phyloP scores from a whole-genome alignment of 148 eudicot species.

The Rhododendron henanense region DNA sequence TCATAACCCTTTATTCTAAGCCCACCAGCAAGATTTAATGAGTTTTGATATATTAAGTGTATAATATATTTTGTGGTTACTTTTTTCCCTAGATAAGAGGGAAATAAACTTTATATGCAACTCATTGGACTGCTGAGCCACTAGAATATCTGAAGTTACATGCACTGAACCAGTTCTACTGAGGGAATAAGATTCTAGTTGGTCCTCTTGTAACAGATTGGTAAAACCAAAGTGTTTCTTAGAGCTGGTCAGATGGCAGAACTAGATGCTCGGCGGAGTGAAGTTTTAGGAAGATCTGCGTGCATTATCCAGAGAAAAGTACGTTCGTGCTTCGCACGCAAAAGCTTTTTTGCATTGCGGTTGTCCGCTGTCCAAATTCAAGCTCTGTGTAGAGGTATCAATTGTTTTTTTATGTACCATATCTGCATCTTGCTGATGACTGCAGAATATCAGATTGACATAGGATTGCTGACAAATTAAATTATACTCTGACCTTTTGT shows the following conservation, averaged over 20 bases:
- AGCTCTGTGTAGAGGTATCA: slow-evolving; percentile 70
- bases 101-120: slow-evolving; percentile 3
- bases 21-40: neutral
- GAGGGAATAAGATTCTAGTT: neutral
- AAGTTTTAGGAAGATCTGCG: slow-evolving; percentile 82
- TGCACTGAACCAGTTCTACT: neutral
- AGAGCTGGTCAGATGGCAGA: slow-evolving; percentile 99
- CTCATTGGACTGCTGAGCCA: neutral
- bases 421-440: neutral
- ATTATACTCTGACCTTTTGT: neutral
- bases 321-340: slow-evolving; percentile 50
- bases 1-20: neutral
- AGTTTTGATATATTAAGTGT: neutral
- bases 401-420: neutral
- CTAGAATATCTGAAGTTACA: slow-evolving; percentile 6
- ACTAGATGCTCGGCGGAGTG: slow-evolving; percentile 69
- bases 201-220: slow-evolving; percentile 51
- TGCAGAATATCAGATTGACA: neutral
- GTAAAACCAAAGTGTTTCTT: slow-evolving; percentile 89
- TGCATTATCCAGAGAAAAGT: slow-evolving; percentile 61
- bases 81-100: neutral
- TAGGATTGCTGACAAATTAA: neutral
- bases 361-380: slow-evolving; percentile 58
- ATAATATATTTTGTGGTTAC: neutral
- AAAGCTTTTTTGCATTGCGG: slow-evolving; percentile 43